Percentiles rank a stretch among this genome's conserved stretches.
phyloP scores from a whole-genome alignment of 1,139 yeast genomes.

The Zhuliangozyma parablackwelliae region DNA sequence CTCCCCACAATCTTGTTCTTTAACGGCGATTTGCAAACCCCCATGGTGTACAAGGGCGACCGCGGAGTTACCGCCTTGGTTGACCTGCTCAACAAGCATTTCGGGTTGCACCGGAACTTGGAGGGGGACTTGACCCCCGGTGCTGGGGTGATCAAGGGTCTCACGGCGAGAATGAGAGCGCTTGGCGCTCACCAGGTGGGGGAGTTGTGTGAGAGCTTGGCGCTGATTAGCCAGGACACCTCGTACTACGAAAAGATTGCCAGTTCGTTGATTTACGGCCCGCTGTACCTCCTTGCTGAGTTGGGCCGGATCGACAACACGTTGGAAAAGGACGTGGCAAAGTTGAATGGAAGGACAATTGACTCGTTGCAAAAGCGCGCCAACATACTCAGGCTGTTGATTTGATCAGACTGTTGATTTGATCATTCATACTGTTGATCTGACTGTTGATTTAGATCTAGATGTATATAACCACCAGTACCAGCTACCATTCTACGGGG shows the following conservation, averaged over 20 bases:
- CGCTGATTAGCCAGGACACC: constrained; percentile 7
- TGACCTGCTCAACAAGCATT: constrained; percentile 44
- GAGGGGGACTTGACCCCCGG: constrained; percentile 44
- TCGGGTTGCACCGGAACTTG: constrained; percentile 48
- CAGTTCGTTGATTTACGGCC: constrained; percentile 40
- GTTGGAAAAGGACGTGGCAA: constrained; percentile 31
- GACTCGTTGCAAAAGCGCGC: constrained; percentile 47
- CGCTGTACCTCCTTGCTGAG: constrained; percentile 28
- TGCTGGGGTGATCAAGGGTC: constrained; percentile 53
- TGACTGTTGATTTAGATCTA: not conserved
- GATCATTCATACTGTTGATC: no score
- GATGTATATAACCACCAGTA: not conserved
- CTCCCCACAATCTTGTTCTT: constrained; percentile 56
- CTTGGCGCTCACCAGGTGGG: not conserved
- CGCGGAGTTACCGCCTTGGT: constrained; percentile 41
- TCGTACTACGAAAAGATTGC: constrained; percentile 49
- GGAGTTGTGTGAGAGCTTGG: constrained; percentile 13
- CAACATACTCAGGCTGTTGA: constrained; percentile 42
- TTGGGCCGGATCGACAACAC: constrained; percentile 45
- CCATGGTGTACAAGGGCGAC: constrained; percentile 36
- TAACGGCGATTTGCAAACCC: constrained; percentile 38
- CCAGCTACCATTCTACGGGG: constrained; percentile 49
- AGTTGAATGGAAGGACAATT: constrained; percentile 26
- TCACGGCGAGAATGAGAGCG: constrained; percentile 11
- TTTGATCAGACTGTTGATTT: constrained; percentile 1